Percentiles rank a stretch among this genome's conserved stretches.
phyloP scores from a whole-genome alignment of 202 grass and related monocot species.

The Musa balbisiana region DNA sequence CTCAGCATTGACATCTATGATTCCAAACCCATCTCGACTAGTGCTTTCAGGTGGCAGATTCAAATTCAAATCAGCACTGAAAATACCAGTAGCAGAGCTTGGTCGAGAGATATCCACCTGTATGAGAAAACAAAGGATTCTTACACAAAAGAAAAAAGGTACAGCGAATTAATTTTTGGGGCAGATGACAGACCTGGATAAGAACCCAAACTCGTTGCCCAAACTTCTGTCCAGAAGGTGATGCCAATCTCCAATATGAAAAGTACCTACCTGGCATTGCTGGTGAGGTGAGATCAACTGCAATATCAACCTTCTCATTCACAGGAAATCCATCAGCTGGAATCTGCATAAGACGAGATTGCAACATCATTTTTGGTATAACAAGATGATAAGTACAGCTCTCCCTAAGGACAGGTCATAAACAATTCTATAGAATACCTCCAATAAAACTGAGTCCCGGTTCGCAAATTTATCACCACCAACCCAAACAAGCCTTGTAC shows the following conservation, averaged over 20 bases:
- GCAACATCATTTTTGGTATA: not conserved
- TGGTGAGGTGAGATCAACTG: conserved; percentile 58
- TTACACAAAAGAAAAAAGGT: too few species aligned
- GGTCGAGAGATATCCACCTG: conserved; percentile 40
- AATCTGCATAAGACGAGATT: conserved; percentile 36
- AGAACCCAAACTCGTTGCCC: conserved; percentile 74
- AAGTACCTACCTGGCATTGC: conserved; percentile 54
- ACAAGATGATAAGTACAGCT: not conserved
- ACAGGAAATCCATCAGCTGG: conserved; percentile 33
- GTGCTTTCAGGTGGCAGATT: conserved; percentile 39
- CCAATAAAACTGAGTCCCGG: conserved; percentile 32
- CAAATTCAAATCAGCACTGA: conserved; percentile 28
- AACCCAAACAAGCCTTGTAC: conserved; percentile 53
- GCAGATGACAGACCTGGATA: conserved; percentile 49
- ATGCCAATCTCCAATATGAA: conserved; percentile 78
- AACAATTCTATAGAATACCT: conserved; percentile 27
- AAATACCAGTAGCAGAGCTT: conserved; percentile 20
- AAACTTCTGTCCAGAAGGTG: conserved; percentile 54
- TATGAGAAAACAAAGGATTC: not conserved
- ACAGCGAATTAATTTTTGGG: too few species aligned
- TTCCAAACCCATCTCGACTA: conserved; percentile 11
- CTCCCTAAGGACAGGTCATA: conserved; percentile 13
- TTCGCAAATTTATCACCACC: conserved; percentile 48
- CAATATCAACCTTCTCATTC: conserved; percentile 45
- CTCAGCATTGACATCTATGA: conserved; percentile 39